Evolutionary conservation across 371 early-diverging fungal species (phyloP), one percentile per base, ranked within the genome.

Genomic region (Amoeboaphelidium protococcarum): DNA sequence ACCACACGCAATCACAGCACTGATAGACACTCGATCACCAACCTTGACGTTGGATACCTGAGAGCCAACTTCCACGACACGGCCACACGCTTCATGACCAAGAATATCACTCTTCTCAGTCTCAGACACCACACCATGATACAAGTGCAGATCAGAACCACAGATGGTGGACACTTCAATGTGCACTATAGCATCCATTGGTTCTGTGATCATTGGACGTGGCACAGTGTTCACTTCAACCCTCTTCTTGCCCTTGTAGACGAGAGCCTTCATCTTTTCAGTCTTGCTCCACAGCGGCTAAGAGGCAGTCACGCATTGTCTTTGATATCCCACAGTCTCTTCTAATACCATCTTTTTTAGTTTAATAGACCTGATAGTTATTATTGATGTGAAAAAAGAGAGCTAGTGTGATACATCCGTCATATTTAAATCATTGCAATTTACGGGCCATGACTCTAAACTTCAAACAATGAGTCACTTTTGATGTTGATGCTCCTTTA

Each of bases 141-240:
- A 65, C 24, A 73, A 55, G 42, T 73, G 73, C 27, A 71, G 40
- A 50, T 76, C 76, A 19, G 65, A 64, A 2, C 73, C 74, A 55
- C 74, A 76, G n/a, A 76, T 60, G 23, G 61, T 55, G 4, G 58
- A 61, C 23, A 61, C 67, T 4, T 71, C 70, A 26, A 72, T 53
- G 23, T 65, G 56, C 27, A 72, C 47, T 24, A 72, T 46, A 10
- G 62, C 69, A 60, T 71, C 73, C 26, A 62, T 65, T 1, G 64
- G 61, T 46, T 69, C 58, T 10, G 69, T 67, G 19, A 72, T 51
- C 1, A 49, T 54, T 4, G 71, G 71, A n/a, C 55, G 53, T 20
- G 59, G 57, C 1, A 62, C 62, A n/a, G 50, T 46, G 49, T 53
- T 62, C 52, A 72, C 53, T 24, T 56, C 52, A 3, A 71, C 26